Evolutionary conservation across 1,284 basidiomycete genomes (phyloP).

Genomic region (Marasmius sp.): DNA sequence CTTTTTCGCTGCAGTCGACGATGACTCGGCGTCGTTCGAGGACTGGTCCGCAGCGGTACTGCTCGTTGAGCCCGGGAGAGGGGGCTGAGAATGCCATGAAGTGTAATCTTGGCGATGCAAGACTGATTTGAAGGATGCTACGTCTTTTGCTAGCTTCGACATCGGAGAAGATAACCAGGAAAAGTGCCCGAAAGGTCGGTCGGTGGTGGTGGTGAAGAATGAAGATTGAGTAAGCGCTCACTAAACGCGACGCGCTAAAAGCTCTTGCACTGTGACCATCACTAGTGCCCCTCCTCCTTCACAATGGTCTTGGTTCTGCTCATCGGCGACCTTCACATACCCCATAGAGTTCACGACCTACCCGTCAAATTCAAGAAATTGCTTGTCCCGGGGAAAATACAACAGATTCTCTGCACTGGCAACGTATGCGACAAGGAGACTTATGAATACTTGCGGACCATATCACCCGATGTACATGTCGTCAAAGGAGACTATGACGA

Average conservation of each 20-base stretch:
- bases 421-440: conserved; percentile 98
- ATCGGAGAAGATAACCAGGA: conserved; percentile 32
- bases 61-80: conserved; percentile 26
- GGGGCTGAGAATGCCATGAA: conserved; percentile 71
- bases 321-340: conserved; percentile 94
- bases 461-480: conserved; percentile 91
- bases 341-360: conserved; percentile 85
- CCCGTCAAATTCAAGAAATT: conserved; percentile 98
- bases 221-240: background rate
- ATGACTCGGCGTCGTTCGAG: conserved; percentile 21
- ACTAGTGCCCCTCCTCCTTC: background rate
- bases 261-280: background rate
- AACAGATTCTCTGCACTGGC: conserved; percentile 96
- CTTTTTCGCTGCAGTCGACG: conserved; percentile 55
- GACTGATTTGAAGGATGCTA: conserved; percentile 63
- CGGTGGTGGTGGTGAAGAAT: background rate
- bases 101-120: conserved; percentile 63
- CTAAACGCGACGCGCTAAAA: background rate
- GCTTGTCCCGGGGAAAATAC: conserved; percentile 95
- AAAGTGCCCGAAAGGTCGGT: background rate
- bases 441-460: conserved; percentile 95
- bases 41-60: conserved; percentile 22
- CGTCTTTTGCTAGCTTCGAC: conserved; percentile 65
- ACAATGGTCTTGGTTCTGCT: conserved; percentile 85
- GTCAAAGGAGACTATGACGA: conserved; percentile 97